Evolutionary conservation across 345 rosid genomes (phyloP), one percentile per base, ranked within the genome.

Genomic region (Eutrema japonicum): DNA sequence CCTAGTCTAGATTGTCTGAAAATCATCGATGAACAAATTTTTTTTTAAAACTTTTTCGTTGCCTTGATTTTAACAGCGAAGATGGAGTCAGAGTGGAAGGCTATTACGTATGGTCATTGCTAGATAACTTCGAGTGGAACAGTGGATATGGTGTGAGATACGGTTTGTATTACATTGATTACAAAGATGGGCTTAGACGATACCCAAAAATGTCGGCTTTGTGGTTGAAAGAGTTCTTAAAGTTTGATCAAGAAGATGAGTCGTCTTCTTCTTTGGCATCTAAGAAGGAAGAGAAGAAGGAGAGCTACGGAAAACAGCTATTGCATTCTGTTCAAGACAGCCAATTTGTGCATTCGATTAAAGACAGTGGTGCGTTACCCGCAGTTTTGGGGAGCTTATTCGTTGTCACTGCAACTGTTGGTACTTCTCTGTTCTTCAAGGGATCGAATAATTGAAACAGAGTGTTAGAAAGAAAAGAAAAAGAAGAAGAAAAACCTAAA

Each of bases 71-170:
- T 58, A 60, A 66, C 74, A 78, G 78, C 6, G 78, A 82, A 79
- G 85, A 81, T 7, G 88, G 89, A 59, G 85, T 73, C 0, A 70
- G 84, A n/a, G 87, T 88, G 42, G 83, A 74, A 70, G 87, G 85
- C 22, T 90, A 88, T 58, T 83, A 67, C 6, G 72, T 65, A 42
- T 90, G 93, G 96, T 76, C 87, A 16, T 82, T 90, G 53, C 37
- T 85, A 5, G 92, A 87, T 65, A 81, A 88, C 72, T 88, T 87
- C 2, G 89, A 85, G 50, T 88, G 93, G 93, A 46, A 45, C 58
- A 68, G 66, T 3, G 92, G 96, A 38, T 90, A 80, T 58, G 85
- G 86, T 0, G 67, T 70, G 29, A 80, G 87, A 43, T 86, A 79
- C 16, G 94, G 92, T 5, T 72, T 87, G 33, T 72, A 59, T 66